phyloP scores from a whole-genome alignment of 345 rosid species.

The Moricandia arvensis region DNA sequence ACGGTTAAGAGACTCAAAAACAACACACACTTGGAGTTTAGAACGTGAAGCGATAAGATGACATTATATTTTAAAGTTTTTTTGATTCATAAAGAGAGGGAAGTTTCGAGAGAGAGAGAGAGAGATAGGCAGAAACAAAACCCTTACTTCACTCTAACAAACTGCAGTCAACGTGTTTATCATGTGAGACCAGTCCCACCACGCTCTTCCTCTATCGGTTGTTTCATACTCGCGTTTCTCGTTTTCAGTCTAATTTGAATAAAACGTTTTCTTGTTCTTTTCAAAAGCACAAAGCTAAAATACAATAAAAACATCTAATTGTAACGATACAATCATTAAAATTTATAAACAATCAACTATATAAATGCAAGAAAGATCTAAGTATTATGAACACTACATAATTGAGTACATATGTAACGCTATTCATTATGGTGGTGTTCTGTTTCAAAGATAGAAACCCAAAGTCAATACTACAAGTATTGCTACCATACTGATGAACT shows the following conservation, averaged over 20 bases:
- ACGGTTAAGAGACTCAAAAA: constrained; percentile 32
- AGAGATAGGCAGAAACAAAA: constrained; percentile 1
- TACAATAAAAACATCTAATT: background rate
- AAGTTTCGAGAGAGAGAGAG: constrained; percentile 26
- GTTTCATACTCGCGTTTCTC: constrained; percentile 11
- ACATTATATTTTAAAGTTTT: background rate
- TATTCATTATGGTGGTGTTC: constrained; percentile 46
- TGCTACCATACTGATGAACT: constrained; percentile 29
- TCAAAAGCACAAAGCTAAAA: background rate
- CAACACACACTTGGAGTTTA: constrained; percentile 23
- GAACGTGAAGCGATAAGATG: constrained; percentile 13
- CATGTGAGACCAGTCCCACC: background rate
- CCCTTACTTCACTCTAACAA: constrained; percentile 26
- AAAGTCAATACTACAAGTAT: constrained; percentile 19
- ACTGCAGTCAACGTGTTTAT: constrained; percentile 22
- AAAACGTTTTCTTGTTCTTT: background rate
- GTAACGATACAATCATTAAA: background rate
- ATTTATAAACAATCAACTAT: background rate
- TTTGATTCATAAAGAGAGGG: background rate
- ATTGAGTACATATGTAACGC: constrained; percentile 9
- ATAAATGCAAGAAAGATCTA: background rate
- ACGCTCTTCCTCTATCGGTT: constrained; percentile 17
- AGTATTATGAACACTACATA: background rate
- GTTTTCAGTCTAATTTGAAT: background rate
- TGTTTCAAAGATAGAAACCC: constrained; percentile 38